These are phyloP conservation scores for Streptanthus diversifolius DNA, from an alignment of 345 rosid genomes.

Conservation along the genomic window DNA sequence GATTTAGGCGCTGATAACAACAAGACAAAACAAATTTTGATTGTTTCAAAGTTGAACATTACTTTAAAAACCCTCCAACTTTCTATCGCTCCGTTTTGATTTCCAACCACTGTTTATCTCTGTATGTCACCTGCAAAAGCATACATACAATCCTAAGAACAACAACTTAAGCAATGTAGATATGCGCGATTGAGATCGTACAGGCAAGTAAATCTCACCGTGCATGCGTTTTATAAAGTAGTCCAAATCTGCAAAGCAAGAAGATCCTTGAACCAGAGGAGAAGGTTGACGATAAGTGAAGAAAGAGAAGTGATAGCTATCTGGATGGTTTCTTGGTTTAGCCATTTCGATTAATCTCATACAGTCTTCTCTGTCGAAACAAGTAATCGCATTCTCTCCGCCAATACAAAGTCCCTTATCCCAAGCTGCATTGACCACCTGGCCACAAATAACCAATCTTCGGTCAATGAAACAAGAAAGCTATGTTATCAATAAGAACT, in stretches of 20 bases:
- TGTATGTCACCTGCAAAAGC: slow-evolving; percentile 22
- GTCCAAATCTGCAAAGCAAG: slow-evolving; percentile 77
- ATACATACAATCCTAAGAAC: neutral
- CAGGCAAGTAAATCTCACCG: slow-evolving; percentile 41
- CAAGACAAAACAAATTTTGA: neutral
- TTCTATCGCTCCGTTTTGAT: neutral
- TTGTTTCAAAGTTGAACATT: neutral
- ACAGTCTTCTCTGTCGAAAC: slow-evolving; percentile 69
- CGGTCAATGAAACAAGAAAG: neutral
- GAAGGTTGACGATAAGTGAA: slow-evolving; percentile 79
- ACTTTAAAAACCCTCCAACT: neutral
- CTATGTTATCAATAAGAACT: neutral
- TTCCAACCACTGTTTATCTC: neutral
- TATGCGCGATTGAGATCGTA: neutral
- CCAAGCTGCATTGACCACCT: slow-evolving; percentile 90
- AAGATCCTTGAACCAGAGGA: slow-evolving; percentile 61
- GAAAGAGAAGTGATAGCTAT: slow-evolving; percentile 60
- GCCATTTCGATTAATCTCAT: slow-evolving; percentile 75
- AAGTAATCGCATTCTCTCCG: slow-evolving; percentile 67
- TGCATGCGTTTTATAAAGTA: slow-evolving; percentile 76
- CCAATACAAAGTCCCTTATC: slow-evolving; percentile 63
- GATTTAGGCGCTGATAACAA: neutral
- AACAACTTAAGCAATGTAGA: neutral
- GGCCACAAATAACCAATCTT: slow-evolving; percentile 22
- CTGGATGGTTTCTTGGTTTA: slow-evolving; percentile 88